Evolutionary conservation across 2,329 filamentous ascomycete species (phyloP).

Genomic region (Neofusicoccum umdonicola): DNA sequence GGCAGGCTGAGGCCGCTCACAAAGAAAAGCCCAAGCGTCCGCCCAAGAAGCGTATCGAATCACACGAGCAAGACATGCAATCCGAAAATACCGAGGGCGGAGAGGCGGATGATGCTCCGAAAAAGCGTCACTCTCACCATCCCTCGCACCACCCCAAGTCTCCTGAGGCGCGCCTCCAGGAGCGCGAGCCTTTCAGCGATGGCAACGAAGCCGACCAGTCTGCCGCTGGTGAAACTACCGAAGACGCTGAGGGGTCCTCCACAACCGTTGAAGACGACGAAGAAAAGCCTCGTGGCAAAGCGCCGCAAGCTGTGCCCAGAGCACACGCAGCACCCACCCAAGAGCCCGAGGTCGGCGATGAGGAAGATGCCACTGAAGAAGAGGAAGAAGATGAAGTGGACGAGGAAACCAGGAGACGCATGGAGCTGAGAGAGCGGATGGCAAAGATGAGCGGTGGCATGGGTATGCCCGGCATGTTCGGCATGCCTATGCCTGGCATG

Average conservation of each 20-base stretch:
- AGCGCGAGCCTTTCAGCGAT: constrained; percentile 58
- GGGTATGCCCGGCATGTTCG: constrained; percentile 94
- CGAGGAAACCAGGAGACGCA: constrained; percentile 77
- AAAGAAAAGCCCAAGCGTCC: constrained; percentile 83
- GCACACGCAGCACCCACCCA: constrained; percentile 40
- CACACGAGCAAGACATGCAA: constrained; percentile 35
- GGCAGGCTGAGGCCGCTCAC: constrained; percentile 72
- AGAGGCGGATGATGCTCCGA: constrained; percentile 40
- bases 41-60: constrained; percentile 63
- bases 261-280: constrained; percentile 76
- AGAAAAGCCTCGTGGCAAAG: constrained; percentile 43
- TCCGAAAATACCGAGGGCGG: constrained; percentile 24
- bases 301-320: constrained; percentile 11
- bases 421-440: constrained; percentile 92
- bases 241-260: constrained; percentile 60
- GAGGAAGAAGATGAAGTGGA: constrained; percentile 82
- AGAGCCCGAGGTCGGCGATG: constrained; percentile 48
- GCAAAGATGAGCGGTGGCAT: constrained; percentile 98
- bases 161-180: constrained; percentile 39
- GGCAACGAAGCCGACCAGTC: constrained; percentile 66
- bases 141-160: constrained; percentile 40
- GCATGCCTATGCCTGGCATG: constrained; percentile 59
- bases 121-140: constrained; percentile 36
- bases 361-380: constrained; percentile 51
- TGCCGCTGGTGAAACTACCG: constrained; percentile 59